Conservation (phyloP, 768 basidiomycete species). For the Boletellus sp. region DNA sequence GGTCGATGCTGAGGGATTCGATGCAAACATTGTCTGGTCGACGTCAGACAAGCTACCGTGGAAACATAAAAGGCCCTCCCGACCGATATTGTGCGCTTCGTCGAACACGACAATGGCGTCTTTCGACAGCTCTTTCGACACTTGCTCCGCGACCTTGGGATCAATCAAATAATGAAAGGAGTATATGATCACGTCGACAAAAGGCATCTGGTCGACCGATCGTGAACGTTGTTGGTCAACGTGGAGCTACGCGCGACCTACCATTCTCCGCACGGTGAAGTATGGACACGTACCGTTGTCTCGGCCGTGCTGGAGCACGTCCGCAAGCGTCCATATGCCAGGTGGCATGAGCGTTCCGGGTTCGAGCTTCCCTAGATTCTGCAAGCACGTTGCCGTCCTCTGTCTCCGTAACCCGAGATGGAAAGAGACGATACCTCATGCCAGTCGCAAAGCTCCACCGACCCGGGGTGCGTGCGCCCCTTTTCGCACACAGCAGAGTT, state of each 20-base stretch:
- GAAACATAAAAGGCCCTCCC: slow-evolving; percentile 13
- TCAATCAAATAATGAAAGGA: slow-evolving; percentile 99
- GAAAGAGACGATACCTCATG: slow-evolving; percentile 74
- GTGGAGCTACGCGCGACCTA: slow-evolving; percentile 33
- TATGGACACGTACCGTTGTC: slow-evolving; percentile 90
- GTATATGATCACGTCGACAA: slow-evolving; percentile 95
- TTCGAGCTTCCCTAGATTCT: slow-evolving; percentile 84
- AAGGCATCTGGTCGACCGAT: slow-evolving; percentile 71
- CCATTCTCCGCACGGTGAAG: slow-evolving; percentile 95
- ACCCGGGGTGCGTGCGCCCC: slow-evolving; percentile 81
- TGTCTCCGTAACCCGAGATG: background rate
- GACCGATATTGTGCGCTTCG: slow-evolving; percentile 98
- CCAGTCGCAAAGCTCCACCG: slow-evolving; percentile 88
- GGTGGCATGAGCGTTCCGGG: slow-evolving; percentile 76
- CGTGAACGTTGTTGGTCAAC: background rate
- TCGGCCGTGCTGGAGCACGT: slow-evolving; percentile 83
- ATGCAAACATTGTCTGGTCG: slow-evolving; percentile 92
- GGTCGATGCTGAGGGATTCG: slow-evolving; percentile 94
- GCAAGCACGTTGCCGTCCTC: slow-evolving; percentile 4
- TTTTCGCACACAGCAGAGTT: slow-evolving; percentile 80
- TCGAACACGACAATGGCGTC: slow-evolving; percentile 99
- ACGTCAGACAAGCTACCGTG: slow-evolving; percentile 1
- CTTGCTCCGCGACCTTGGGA: slow-evolving; percentile 98
- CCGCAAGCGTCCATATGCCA: slow-evolving; percentile 93
- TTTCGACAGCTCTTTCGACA: slow-evolving; percentile 95